These are phyloP conservation scores for Aechmea fasciata DNA, from an alignment of 176 grass and related monocot genomes.

Conservation along the genomic window DNA sequence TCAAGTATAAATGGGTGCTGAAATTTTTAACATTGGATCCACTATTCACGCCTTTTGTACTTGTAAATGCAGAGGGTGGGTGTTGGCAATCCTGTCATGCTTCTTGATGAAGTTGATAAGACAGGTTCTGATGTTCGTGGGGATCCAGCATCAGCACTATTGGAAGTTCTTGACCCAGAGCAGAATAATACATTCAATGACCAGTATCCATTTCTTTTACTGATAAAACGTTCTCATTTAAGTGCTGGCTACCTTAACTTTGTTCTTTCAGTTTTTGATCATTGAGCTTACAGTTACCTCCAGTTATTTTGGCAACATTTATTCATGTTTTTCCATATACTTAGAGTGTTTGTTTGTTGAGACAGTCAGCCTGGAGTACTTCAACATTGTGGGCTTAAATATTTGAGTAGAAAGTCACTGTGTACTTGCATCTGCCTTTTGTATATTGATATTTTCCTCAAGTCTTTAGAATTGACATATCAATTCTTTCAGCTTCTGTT, in stretches of 20 bases:
- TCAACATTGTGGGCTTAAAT: too few species aligned
- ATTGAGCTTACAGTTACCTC: slow-evolving; percentile 2
- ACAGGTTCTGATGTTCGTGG: slow-evolving; percentile 97
- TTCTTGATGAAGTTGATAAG: slow-evolving; percentile 99
- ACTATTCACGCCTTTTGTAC: slow-evolving; percentile 1
- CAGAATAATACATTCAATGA: slow-evolving; percentile 94
- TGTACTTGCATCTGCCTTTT: too few species aligned
- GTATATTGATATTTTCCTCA: too few species aligned
- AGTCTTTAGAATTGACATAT: too few species aligned
- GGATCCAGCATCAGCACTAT: slow-evolving; percentile 89
- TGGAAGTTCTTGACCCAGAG: slow-evolving; percentile 99
- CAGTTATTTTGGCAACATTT: neutral
- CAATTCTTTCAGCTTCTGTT: too few species aligned
- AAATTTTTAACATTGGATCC: neutral
- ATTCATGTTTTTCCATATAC: neutral
- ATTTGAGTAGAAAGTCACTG: too few species aligned
- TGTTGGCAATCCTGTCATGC: slow-evolving; percentile 94
- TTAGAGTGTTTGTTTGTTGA: too few species aligned
- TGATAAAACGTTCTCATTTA: neutral
- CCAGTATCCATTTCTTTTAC: slow-evolving; percentile 79
- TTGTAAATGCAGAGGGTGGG: slow-evolving; percentile 66
- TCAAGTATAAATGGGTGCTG: too few species aligned
- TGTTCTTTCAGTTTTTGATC: neutral
- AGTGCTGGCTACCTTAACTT: neutral
- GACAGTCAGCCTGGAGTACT: too few species aligned